Evolutionary conservation across 257 asterid genomes (phyloP).

Genomic region (Solanum sejunctum): DNA sequence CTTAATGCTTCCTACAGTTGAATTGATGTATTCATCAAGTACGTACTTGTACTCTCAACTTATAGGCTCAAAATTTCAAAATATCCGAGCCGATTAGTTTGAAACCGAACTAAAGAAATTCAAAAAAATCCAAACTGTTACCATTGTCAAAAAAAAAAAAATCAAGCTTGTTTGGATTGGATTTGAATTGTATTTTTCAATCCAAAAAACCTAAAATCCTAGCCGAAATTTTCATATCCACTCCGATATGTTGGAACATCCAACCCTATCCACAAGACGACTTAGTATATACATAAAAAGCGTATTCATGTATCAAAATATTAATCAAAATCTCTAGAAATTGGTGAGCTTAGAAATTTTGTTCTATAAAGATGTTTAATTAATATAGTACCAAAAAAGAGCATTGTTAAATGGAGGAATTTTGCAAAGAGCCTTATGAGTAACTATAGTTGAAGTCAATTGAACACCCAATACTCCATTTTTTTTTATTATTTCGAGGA

Average conservation of each 20-base stretch:
- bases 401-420: neutral
- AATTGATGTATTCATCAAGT: conserved; percentile 20
- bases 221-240: too few species aligned
- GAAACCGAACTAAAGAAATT: neutral
- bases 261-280: too few species aligned
- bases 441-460: neutral
- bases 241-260: too few species aligned
- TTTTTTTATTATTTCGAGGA: neutral
- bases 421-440: neutral
- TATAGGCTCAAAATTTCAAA: neutral
- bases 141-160: too few species aligned
- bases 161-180: neutral
- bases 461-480: neutral
- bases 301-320: too few species aligned
- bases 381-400: neutral
- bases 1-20: conserved; percentile 10
- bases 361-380: neutral
- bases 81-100: neutral
- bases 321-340: neutral
- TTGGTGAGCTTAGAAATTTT: neutral
- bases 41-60: conserved; percentile 13
- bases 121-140: neutral
- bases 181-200: too few species aligned
- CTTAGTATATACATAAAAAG: too few species aligned
- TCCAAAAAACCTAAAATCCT: too few species aligned